Evolutionary conservation across 2,329 filamentous ascomycete species (phyloP).

Genomic region (Alternaria novae-zelandiae): DNA sequence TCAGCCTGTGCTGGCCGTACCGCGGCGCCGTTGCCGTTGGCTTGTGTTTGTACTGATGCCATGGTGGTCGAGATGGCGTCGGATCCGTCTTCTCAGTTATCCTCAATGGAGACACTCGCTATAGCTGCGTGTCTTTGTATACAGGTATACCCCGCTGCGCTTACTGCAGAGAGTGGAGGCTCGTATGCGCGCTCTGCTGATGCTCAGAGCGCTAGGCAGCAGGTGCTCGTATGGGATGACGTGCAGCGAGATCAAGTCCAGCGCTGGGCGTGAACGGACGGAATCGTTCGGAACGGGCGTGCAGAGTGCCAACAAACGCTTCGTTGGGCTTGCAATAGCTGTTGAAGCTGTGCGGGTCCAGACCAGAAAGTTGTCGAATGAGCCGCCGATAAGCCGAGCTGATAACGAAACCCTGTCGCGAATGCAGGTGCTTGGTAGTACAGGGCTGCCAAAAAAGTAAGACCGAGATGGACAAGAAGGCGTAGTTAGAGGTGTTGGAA

Average conservation of each 20-base stretch:
- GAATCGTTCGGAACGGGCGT: background rate
- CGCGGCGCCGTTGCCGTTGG: slow-evolving; percentile 41
- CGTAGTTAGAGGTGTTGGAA: background rate
- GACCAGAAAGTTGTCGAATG: slow-evolving; percentile 34
- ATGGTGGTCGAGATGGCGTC: slow-evolving; percentile 22
- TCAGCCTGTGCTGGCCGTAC: slow-evolving; percentile 21
- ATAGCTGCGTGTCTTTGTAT: background rate
- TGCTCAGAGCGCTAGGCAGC: slow-evolving; percentile 7
- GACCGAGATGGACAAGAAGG: background rate
- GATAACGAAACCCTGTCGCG: slow-evolving; percentile 40
- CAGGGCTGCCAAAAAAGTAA: slow-evolving; percentile 3
- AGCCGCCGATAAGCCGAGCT: slow-evolving; percentile 44
- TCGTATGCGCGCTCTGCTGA: slow-evolving; percentile 6
- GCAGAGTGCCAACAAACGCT: background rate
- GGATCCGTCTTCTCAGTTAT: background rate
- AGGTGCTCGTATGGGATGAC: slow-evolving; percentile 5
- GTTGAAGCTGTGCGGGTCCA: slow-evolving; percentile 16
- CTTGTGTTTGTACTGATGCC: slow-evolving; percentile 34
- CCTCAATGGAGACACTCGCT: background rate
- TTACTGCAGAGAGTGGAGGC: slow-evolving; percentile 4
- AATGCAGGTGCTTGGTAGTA: background rate
- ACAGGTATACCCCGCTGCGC: slow-evolving; percentile 15
- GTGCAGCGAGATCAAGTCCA: background rate
- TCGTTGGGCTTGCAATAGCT: slow-evolving; percentile 1
- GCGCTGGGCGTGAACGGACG: background rate